Percentiles rank a stretch among this genome's conserved stretches.
Conservation (phyloP, 2,329 filamentous ascomycete genomes). For the Aspergillus jensenii region DNA sequence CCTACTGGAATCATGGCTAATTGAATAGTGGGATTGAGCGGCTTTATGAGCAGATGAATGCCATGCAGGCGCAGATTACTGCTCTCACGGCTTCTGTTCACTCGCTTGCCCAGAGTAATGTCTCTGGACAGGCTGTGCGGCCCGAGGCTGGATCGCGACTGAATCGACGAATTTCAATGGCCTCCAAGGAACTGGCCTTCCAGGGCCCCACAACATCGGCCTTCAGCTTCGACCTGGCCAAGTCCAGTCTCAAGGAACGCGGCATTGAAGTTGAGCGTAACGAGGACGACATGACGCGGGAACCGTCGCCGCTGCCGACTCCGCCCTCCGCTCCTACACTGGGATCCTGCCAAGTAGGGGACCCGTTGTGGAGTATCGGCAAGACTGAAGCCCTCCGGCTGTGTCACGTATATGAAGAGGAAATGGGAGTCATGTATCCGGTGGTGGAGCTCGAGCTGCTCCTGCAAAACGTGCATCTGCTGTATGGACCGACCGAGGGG, state of each 20-base stretch:
- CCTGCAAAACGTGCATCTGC: slow-evolving; percentile 64
- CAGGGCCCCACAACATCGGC: slow-evolving; percentile 80
- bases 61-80: slow-evolving; percentile 67
- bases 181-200: slow-evolving; percentile 62
- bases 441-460: slow-evolving; percentile 70
- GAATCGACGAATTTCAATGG: slow-evolving; percentile 17
- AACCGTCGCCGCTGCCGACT: slow-evolving; percentile 34
- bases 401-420: slow-evolving; percentile 77
- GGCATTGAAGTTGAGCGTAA: slow-evolving; percentile 67
- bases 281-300: slow-evolving; percentile 54
- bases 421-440: slow-evolving; percentile 88
- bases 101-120: slow-evolving; percentile 53
- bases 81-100: slow-evolving; percentile 70
- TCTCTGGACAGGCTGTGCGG: neutral
- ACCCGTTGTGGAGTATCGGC: slow-evolving; percentile 74
- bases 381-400: slow-evolving; percentile 78
- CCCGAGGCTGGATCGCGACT: slow-evolving; percentile 8
- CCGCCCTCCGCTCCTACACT: slow-evolving; percentile 17
- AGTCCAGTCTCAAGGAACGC: slow-evolving; percentile 80
- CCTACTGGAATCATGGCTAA: neutral
- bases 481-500: slow-evolving; percentile 49
- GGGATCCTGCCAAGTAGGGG: slow-evolving; percentile 43
- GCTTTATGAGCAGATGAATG: slow-evolving; percentile 31
- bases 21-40: slow-evolving; percentile 18
- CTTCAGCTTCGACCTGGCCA: slow-evolving; percentile 82